Conservation (phyloP, 2,329 filamentous ascomycete genomes). For the Bimuria novae-zelandiae region DNA sequence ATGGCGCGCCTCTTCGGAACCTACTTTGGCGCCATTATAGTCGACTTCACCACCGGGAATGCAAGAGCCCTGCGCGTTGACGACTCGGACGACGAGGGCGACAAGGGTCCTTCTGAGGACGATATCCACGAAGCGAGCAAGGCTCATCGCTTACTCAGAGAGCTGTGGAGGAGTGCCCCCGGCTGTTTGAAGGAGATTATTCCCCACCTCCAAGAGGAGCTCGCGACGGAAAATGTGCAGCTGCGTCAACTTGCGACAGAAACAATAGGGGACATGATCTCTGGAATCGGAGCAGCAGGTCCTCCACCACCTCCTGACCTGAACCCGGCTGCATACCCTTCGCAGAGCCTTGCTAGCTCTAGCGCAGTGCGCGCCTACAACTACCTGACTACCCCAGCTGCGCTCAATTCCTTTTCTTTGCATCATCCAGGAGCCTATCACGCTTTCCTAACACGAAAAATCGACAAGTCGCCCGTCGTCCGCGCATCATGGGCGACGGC, state of each 20-base stretch:
- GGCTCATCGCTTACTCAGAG: slow-evolving; percentile 84
- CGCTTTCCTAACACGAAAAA: slow-evolving; percentile 80
- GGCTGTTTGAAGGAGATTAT: slow-evolving; percentile 90
- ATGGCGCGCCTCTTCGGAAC: slow-evolving; percentile 94
- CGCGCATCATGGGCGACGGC: slow-evolving; percentile 85
- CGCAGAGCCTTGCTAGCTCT: slow-evolving; percentile 59
- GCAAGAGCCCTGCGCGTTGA: slow-evolving; percentile 49
- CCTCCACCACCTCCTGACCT: slow-evolving; percentile 73
- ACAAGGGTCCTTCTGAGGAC: slow-evolving; percentile 72
- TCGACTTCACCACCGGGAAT: slow-evolving; percentile 70
- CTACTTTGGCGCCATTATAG: slow-evolving; percentile 96
- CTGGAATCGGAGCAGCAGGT: slow-evolving; percentile 89
- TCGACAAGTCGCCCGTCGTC: slow-evolving; percentile 83
- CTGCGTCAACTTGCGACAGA: slow-evolving; percentile 87
- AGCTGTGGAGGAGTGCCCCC: slow-evolving; percentile 91
- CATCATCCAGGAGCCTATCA: slow-evolving; percentile 79
- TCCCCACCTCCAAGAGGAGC: slow-evolving; percentile 88
- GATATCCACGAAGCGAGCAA: slow-evolving; percentile 88
- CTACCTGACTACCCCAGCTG: slow-evolving; percentile 79
- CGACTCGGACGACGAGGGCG: slow-evolving; percentile 51
- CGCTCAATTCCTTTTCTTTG: slow-evolving; percentile 86
- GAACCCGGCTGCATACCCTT: slow-evolving; percentile 86
- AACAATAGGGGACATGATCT: slow-evolving; percentile 91
- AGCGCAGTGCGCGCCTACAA: slow-evolving; percentile 49
- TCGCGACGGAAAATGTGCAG: slow-evolving; percentile 86